Evolutionary conservation across 2,329 filamentous ascomycete species (phyloP).

Genomic region (Fusarium succisae): DNA sequence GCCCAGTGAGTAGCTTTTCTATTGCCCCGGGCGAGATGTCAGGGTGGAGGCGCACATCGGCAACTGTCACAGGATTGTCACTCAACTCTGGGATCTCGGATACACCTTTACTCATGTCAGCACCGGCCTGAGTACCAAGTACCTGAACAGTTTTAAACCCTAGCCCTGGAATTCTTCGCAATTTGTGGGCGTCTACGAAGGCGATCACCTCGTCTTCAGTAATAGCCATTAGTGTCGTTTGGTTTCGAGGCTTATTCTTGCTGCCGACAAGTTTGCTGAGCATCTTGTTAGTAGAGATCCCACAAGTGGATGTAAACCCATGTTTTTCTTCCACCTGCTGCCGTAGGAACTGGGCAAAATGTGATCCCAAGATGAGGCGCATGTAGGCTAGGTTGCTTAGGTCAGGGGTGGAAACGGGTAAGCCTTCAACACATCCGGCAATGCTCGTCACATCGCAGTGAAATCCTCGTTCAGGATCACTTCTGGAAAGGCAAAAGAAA

Average conservation of each 20-base stretch:
- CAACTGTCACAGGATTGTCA: constrained; percentile 66
- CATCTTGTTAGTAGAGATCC: constrained; percentile 87
- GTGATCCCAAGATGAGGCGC: constrained; percentile 79
- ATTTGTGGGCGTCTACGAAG: constrained; percentile 80
- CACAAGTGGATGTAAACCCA: constrained; percentile 88
- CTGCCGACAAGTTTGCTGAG: constrained; percentile 86
- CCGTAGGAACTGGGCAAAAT: constrained; percentile 80
- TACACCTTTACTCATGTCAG: constrained; percentile 46
- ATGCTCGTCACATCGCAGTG: constrained; percentile 75
- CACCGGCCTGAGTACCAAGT: constrained; percentile 64
- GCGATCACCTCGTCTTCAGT: constrained; percentile 62
- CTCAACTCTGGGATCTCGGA: constrained; percentile 45
- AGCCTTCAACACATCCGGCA: constrained; percentile 66
- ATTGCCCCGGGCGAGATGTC: constrained; percentile 71
- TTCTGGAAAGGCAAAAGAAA: constrained; percentile 80
- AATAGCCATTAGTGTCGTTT: constrained; percentile 83
- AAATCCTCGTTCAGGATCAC: constrained; percentile 84
- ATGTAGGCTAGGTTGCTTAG: constrained; percentile 56
- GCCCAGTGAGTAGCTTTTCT: constrained; percentile 74
- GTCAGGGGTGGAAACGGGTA: constrained; percentile 31
- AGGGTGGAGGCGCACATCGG: constrained; percentile 69
- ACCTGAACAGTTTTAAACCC: constrained; percentile 72
- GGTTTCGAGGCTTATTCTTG: constrained; percentile 84
- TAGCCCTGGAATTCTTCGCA: constrained; percentile 86
- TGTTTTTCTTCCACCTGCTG: constrained; percentile 76